These are phyloP conservation scores for Phellopilus nigrolimitatus DNA, from an alignment of 1,284 basidiomycete genomes.

Conservation along the genomic window DNA sequence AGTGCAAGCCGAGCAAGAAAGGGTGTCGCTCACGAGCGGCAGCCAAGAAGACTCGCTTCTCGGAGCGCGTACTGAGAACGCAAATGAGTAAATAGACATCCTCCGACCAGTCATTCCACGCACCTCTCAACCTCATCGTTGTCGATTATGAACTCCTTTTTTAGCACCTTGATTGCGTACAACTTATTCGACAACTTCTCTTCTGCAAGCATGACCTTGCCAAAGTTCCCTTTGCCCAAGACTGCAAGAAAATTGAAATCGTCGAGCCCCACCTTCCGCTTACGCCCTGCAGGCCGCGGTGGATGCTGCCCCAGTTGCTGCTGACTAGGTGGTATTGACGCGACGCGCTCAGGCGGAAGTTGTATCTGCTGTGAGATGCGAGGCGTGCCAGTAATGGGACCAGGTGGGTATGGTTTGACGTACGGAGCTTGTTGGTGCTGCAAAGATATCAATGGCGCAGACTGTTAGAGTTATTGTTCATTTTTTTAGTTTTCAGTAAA, in stretches of 20 bases:
- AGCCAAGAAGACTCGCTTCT: conserved; percentile 97
- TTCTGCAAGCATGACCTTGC: conserved; percentile 99
- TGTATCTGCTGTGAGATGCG: conserved; percentile 21
- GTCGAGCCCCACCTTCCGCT: conserved; percentile 91
- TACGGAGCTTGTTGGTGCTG: conserved; percentile 9
- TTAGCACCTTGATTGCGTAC: conserved; percentile 99
- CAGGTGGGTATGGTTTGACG: conserved; percentile 16
- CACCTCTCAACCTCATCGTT: conserved; percentile 99
- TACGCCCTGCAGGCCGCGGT: conserved; percentile 39
- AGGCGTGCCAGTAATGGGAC: conserved; percentile 18
- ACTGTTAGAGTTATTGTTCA: not conserved
- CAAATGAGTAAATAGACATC: conserved; percentile 13
- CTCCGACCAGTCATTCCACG: conserved; percentile 24
- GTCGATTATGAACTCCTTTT: conserved; percentile 99
- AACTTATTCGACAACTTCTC: conserved; percentile 88
- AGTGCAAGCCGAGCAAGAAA: conserved; percentile 94
- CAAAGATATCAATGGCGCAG: not conserved
- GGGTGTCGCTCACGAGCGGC: conserved; percentile 96
- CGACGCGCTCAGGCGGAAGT: conserved; percentile 19
- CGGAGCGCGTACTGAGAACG: conserved; percentile 85
- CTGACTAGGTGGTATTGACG: conserved; percentile 28
- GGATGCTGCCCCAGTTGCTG: conserved; percentile 25
- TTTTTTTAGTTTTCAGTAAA: not conserved
- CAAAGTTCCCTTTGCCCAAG: conserved; percentile 98
- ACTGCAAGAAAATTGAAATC: conserved; percentile 99